A percentile compares a stretch with the other conserved stretches of the same genome.
These are phyloP conservation scores for Sphaerulina vaccinii DNA, from an alignment of 2,329 filamentous ascomycete genomes.

Conservation along the genomic window DNA sequence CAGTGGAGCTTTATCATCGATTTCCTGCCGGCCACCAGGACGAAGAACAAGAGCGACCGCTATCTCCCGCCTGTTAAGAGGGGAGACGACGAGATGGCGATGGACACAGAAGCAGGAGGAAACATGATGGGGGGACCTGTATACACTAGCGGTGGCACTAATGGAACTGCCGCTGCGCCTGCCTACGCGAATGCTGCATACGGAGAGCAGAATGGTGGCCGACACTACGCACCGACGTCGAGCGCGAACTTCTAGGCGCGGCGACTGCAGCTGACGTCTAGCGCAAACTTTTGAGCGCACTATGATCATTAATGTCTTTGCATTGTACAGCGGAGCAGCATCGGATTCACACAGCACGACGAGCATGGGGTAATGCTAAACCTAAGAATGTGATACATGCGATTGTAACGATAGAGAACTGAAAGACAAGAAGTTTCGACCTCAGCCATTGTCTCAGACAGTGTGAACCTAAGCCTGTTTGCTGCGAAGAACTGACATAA, in stretches of 20 bases:
- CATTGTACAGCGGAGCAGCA: not conserved
- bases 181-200: slow-evolving; percentile 16
- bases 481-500: too few relatives aligned
- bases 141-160: slow-evolving; percentile 30
- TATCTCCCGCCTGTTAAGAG: slow-evolving; percentile 39
- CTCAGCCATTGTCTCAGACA: too few relatives aligned
- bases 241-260: slow-evolving; percentile 23
- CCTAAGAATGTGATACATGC: not conserved
- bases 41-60: slow-evolving; percentile 48
- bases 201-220: slow-evolving; percentile 2
- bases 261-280: not conserved
- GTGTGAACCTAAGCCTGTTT: too few relatives aligned
- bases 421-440: not conserved
- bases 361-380: not conserved
- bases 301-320: not conserved
- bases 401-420: not conserved
- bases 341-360: not conserved
- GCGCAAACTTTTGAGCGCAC: not conserved
- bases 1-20: slow-evolving; percentile 78
- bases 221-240: slow-evolving; percentile 24
- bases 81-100: slow-evolving; percentile 33
- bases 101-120: slow-evolving; percentile 29
- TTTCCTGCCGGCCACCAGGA: slow-evolving; percentile 73
- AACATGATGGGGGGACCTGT: slow-evolving; percentile 36
- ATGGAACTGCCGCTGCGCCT: slow-evolving; percentile 8